Evolutionary conservation across 495 filamentous ascomycete genomes (phyloP).

Genomic region (Neurospora sp.): DNA sequence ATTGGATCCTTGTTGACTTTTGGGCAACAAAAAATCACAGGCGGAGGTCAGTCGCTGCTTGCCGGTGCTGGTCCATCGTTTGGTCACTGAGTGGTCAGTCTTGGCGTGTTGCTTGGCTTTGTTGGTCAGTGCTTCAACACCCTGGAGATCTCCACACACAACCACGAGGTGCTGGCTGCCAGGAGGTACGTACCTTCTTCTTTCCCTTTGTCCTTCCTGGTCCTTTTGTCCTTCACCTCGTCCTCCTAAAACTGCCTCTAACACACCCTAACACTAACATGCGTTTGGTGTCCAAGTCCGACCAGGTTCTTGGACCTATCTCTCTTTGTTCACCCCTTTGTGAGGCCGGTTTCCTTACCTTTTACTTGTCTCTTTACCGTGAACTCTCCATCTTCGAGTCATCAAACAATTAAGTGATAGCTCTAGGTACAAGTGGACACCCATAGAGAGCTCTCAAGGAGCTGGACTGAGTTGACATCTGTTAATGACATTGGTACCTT

Average conservation of each 20-base stretch:
- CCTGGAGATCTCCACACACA: neutral
- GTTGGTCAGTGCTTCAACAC: neutral
- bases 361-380: neutral
- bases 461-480: neutral
- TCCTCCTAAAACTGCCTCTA: neutral
- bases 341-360: neutral
- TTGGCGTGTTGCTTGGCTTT: neutral
- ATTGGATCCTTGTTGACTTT: conserved; percentile 32
- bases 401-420: neutral
- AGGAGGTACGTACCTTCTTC: neutral
- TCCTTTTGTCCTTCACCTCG: neutral
- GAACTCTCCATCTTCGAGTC: neutral
- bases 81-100: neutral
- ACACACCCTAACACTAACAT: neutral
- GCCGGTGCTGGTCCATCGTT: conserved; percentile 9
- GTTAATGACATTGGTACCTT: neutral
- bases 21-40: conserved; percentile 19
- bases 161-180: neutral
- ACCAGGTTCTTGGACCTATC: neutral
- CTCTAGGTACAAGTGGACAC: neutral
- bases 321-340: neutral
- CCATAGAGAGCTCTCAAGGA: neutral
- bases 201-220: neutral
- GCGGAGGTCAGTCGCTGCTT: conserved; percentile 10
- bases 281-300: neutral